Conservation (phyloP, 2,329 filamentous ascomycete species). For the Penicillium thymicola region DNA sequence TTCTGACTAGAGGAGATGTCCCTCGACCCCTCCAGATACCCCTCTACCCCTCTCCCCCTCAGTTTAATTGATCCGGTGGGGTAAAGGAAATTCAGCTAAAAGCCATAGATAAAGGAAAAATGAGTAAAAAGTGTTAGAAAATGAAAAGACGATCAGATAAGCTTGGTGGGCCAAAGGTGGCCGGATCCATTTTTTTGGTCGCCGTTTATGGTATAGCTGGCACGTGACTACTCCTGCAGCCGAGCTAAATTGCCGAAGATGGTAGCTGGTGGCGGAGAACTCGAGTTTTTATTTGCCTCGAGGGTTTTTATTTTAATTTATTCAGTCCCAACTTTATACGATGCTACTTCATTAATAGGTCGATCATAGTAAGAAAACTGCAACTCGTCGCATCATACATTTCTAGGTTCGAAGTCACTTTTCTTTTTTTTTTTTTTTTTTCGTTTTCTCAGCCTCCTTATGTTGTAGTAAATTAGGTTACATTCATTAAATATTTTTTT, state of each 20-base stretch:
- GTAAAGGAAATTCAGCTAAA: background rate
- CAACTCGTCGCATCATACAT: constrained; percentile 10
- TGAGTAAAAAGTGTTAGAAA: constrained; percentile 10
- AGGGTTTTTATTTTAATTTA: background rate
- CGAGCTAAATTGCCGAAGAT: constrained; percentile 3
- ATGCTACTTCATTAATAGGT: background rate
- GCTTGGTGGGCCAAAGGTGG: background rate
- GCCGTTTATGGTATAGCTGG: constrained; percentile 10
- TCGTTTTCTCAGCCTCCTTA: background rate
- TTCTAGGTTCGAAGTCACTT: background rate
- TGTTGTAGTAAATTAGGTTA: background rate
- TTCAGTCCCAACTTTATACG: background rate
- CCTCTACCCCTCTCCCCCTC: constrained; percentile 2
- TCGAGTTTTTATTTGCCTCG: background rate
- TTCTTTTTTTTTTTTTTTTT: background rate
- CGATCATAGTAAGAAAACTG: background rate
- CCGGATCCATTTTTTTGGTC: background rate
- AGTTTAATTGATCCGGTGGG: background rate
- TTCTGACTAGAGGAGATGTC: background rate
- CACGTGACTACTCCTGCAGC: constrained; percentile 12
- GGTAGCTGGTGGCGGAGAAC: constrained; percentile 15
- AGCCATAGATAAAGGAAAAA: background rate
- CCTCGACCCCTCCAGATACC: background rate
- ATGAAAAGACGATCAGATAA: constrained; percentile 11
- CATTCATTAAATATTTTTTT: background rate